phyloP scores from a whole-genome alignment of 2,329 filamentous ascomycete genomes.

The Cladosporium cucumerinum region DNA sequence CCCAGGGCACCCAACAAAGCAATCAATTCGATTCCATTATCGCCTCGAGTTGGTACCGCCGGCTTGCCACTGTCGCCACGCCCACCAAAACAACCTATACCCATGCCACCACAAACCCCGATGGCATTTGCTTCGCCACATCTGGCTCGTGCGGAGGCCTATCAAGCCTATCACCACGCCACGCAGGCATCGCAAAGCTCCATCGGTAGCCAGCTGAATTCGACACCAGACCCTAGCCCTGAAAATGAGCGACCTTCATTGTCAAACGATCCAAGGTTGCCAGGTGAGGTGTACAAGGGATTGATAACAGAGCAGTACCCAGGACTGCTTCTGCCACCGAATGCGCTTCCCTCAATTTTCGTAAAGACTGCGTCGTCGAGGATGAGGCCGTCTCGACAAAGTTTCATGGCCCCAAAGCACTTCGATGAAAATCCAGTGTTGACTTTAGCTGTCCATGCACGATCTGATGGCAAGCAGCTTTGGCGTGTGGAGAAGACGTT shows the following conservation, averaged over 20 bases:
- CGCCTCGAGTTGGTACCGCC: slow-evolving; percentile 54
- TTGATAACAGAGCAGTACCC: slow-evolving; percentile 84
- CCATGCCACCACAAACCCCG: slow-evolving; percentile 67
- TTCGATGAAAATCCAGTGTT: slow-evolving; percentile 92
- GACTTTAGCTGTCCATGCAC: slow-evolving; percentile 78
- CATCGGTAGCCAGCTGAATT: slow-evolving; percentile 21
- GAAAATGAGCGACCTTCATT: slow-evolving; percentile 27
- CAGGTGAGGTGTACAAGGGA: slow-evolving; percentile 64
- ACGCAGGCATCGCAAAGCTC: slow-evolving; percentile 22
- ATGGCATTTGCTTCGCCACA: slow-evolving; percentile 58
- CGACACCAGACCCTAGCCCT: slow-evolving; percentile 25
- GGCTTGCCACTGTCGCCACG: slow-evolving; percentile 66
- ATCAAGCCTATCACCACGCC: slow-evolving; percentile 31
- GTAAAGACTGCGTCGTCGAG: slow-evolving; percentile 89
- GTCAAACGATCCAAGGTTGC: slow-evolving; percentile 28
- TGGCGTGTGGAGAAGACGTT: slow-evolving; percentile 96
- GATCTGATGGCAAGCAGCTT: slow-evolving; percentile 71
- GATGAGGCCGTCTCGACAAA: slow-evolving; percentile 87
- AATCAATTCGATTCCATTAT: slow-evolving; percentile 64
- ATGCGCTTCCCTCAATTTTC: slow-evolving; percentile 79
- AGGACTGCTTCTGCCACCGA: slow-evolving; percentile 78
- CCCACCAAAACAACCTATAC: slow-evolving; percentile 69
- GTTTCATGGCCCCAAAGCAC: slow-evolving; percentile 73
- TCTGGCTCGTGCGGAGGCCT: slow-evolving; percentile 37
- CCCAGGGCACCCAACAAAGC: slow-evolving; percentile 56